Percentiles rank a stretch among this genome's conserved stretches.
These are phyloP conservation scores for Musa troglodytarum DNA, from an alignment of 176 grass and related monocot genomes.

Conservation along the genomic window DNA sequence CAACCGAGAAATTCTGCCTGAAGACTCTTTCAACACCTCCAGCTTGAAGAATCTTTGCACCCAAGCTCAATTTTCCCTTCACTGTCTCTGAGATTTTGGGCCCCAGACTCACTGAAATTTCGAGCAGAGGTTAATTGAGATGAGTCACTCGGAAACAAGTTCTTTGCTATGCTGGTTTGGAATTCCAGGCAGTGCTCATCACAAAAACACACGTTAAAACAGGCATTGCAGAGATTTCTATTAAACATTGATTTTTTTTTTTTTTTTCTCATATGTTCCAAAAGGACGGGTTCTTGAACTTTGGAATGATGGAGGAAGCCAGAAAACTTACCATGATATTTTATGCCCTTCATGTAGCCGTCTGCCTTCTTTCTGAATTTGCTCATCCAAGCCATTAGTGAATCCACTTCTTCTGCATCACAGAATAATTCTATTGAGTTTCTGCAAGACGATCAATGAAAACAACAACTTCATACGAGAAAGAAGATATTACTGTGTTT, in stretches of 20 bases:
- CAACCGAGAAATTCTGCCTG: conserved; percentile 5
- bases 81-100: conserved; percentile 7
- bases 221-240: too few relatives aligned
- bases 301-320: too few relatives aligned
- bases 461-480: background rate
- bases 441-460: background rate
- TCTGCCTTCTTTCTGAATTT: conserved; percentile 47
- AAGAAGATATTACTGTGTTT: conserved; percentile 25
- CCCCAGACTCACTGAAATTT: background rate
- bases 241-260: too few relatives aligned
- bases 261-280: too few relatives aligned
- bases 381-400: conserved; percentile 23
- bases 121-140: too few relatives aligned
- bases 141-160: too few relatives aligned
- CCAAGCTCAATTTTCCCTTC: conserved; percentile 11
- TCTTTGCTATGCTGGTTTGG: too few relatives aligned
- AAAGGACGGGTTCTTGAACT: too few relatives aligned
- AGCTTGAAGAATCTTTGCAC: conserved; percentile 11
- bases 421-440: conserved; percentile 12
- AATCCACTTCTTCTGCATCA: conserved; percentile 9
- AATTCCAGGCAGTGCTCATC: too few relatives aligned
- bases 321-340: conserved; percentile 55
- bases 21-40: conserved; percentile 5
- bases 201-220: too few relatives aligned
- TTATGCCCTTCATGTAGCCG: conserved; percentile 49